Evolutionary conservation across 164 flowering plant genomes (phyloP), one percentile per base, ranked within the genome.

Genomic region (Vitis cinerea): DNA sequence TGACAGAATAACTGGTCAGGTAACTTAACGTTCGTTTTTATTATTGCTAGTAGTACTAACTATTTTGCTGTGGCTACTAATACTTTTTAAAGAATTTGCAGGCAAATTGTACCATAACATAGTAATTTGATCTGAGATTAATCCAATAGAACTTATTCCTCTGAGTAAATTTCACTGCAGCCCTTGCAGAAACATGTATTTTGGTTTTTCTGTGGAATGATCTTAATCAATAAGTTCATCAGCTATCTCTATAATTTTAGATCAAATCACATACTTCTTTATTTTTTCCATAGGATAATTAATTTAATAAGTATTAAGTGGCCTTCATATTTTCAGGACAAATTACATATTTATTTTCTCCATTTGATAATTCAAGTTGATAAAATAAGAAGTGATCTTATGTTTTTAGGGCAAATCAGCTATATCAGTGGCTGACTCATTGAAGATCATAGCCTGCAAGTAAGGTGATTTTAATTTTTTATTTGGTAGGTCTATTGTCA

Each of bases 1-100:
- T 48, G 99, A 95, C 75, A 84, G 84, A 73, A 82, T 85, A 53
- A 93, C 95, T 72, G 99, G 98, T 17, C 91, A 86, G 87, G 99
- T 93, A 77, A 59, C 67, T 52, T 30, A 56, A 30, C 50, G 0
- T 23, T 65, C 16, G 27, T 51, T n/a, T 0, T 44, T 47, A 11
- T 9, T 37, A 3, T 63, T 17, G 3, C 23, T 19, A 8, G 17
- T 69, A 15, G 2, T 9, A 16, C 56, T 55, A 23, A 23, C 47
- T 55, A 9, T 27, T 27, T 27, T 2, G 29, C 23, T 54, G 17
- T 58, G 61, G 31, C 23, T 23, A 23, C 27, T 56, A 30, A 59
- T 23, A 8, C 30, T 19, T 59, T 60, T 37, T 0, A 37, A 37
- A 37, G 44, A 37, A 37, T 37, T 37, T 37, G 44, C 7, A 6